A percentile compares a stretch with the other conserved stretches of the same genome.
Conservation (phyloP, 2,329 filamentous ascomycete species). For the Pestalotiopsis sp. region DNA sequence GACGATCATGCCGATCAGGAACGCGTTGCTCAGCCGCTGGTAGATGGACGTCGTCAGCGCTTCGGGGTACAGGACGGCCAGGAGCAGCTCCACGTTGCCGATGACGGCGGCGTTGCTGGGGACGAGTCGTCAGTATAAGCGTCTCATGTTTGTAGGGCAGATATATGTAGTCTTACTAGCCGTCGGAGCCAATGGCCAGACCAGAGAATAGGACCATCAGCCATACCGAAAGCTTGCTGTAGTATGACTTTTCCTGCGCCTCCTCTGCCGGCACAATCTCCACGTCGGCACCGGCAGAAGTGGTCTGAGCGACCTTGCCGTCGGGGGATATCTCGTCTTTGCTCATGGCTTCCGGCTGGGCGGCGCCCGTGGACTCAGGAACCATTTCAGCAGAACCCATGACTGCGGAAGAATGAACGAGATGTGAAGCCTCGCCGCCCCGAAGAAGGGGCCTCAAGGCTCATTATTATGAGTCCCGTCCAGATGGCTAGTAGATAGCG, state of each 20-base stretch:
- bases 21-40: constrained; percentile 55
- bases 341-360: neutral
- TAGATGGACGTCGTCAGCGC: constrained; percentile 45
- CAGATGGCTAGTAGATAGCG: neutral
- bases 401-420: neutral
- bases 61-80: constrained; percentile 44
- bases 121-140: neutral
- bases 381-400: neutral
- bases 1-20: constrained; percentile 57
- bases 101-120: constrained; percentile 44
- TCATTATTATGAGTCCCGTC: neutral
- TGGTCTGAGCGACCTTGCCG: constrained; percentile 1
- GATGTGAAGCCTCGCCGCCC: neutral
- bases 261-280: constrained; percentile 11
- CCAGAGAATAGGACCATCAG: constrained; percentile 48
- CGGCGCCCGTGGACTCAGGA: neutral
- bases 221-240: constrained; percentile 43
- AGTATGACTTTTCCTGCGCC: constrained; percentile 29
- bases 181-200: constrained; percentile 48
- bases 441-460: neutral
- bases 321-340: neutral
- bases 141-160: constrained; percentile 9
- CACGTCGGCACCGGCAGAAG: neutral
- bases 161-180: constrained; percentile 33
- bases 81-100: constrained; percentile 45